Evolutionary conservation across 2,329 filamentous ascomycete genomes (phyloP), one percentile per base, ranked within the genome.

Genomic region (Zopfia rhizophila): DNA sequence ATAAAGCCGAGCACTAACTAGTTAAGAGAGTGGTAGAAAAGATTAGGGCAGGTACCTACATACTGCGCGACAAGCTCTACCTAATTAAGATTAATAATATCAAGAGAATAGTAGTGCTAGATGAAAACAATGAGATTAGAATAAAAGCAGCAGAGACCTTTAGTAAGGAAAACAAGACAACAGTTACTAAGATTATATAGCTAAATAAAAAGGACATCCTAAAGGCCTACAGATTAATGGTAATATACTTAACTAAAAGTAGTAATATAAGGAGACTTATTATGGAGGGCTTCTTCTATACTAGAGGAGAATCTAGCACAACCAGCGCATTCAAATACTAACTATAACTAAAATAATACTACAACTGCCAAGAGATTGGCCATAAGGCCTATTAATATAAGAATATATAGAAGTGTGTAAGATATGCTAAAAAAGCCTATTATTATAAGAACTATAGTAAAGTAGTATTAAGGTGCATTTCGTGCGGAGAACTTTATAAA

Each of bases 311-410:
- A 25, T 47, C 37, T 21, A 31, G 37, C 37, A 47, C 44, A 19
- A 41, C 37, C 16, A 41, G 44, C 44, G 19, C 37, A 14, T 47
- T 47, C 27, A 27, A 47, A 30, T 25, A 31, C 18, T 27, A 32
- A 21, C 44, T 32, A 40, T 32, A 38, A 30, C 44, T 27, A 3
- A 38, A 14, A 14, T 31, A 47, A 29, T 47, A 38, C 25, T 47
- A 47, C 37, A 47, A 47, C 44, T 47, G 44, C 44, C 37, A 47
- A 18, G 44, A 37, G 44, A 24, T 46, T 13, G 43, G 28, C 37
- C 43, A 46, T 30, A 46, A 46, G 31, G 36, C 37, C 17, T 46
- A 39, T 28, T 24, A 46, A 28, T 46, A 36, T 30, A 38, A 38
- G 36, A 46, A 46, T 14, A 29, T 28, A 24, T 29, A 46, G 36